Base-by-base conservation (phyloP, 2,329 filamentous ascomycete genomes). In the Ascochyta viciae-villosae region DNA sequence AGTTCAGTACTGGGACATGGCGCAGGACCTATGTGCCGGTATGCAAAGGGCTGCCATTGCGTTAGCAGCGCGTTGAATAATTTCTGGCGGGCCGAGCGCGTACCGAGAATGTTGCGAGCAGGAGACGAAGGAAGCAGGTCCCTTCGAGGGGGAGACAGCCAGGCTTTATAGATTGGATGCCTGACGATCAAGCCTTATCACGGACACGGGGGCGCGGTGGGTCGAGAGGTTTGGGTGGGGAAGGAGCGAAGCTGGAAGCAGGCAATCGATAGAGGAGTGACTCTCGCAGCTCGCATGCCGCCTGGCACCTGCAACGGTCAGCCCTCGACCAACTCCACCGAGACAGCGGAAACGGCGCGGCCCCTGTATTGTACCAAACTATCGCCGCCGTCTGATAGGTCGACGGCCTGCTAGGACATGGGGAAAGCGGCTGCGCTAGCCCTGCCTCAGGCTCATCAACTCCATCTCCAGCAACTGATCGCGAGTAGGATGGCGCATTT, bases 1-100 rank as follows among this genome's bases (percentile, higher is more conserved):
- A 31, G 49, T 59, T 62, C 72, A 74, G 55, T 50, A 68, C 44
- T 50, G 70, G 55, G 68, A 63, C 72, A 74, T 74, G 57, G 61
- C 55, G 50, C 55, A 46, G 60, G 34, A 37, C 35, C 42, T 56
- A 48, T 51, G 43, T 43, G 13, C 10, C 2, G 9, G 29, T 13
- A 6, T 31, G 29, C 29, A 26, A 57, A 48, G 52, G 61, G 62
- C 68, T 69, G 53, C 29, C 41, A 56, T 53, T 16, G 41, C 35
- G 63, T 75, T 68, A 74, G 71, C 65, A 64, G 55, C 52, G 27
- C 45, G 38, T 34, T 45, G 53, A 38, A 50, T 12, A 64, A 40
- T 40, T 56, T 60, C 55, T 60, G 61, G 54, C 34, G 61, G 64
- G 62, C 57, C 60, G 60, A 62, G 65, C 62, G 65, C 71, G 23